Evolutionary conservation across 2,329 filamentous ascomycete species (phyloP).

Genomic region (Exserohilum turcica): DNA sequence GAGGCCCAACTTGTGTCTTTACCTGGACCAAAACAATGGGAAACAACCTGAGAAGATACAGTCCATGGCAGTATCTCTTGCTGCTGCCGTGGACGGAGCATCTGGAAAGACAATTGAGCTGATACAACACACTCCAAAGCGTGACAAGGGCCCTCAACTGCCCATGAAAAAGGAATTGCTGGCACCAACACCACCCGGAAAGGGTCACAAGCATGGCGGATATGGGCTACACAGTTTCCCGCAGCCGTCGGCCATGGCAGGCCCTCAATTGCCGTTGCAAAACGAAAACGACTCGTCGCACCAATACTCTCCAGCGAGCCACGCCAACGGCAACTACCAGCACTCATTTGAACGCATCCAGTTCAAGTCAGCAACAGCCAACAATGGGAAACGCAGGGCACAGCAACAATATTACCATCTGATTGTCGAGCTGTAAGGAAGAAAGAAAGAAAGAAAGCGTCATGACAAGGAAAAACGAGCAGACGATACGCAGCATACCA

Average conservation of each 20-base stretch:
- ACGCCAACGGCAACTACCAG: conserved; percentile 47
- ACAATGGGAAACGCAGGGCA: conserved; percentile 88
- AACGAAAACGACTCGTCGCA: conserved; percentile 38
- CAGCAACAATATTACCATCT: conserved; percentile 93
- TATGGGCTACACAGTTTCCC: conserved; percentile 49
- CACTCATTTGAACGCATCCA: conserved; percentile 86
- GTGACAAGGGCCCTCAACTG: conserved; percentile 82
- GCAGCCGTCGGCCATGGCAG: conserved; percentile 35
- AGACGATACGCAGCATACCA: conserved; percentile 2
- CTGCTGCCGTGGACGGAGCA: conserved; percentile 78
- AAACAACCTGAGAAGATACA: conserved; percentile 63
- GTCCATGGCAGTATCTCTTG: conserved; percentile 82
- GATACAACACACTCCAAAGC: conserved; percentile 88
- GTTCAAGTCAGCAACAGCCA: conserved; percentile 91
- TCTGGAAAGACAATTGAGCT: conserved; percentile 79
- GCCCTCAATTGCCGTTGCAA: conserved; percentile 53
- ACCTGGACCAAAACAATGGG: conserved; percentile 56
- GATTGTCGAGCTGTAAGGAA: conserved; percentile 68
- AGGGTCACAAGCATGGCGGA: conserved; percentile 47
- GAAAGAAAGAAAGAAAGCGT: no score
- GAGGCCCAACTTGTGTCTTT: conserved; percentile 61
- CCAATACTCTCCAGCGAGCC: conserved; percentile 42
- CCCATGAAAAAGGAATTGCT: conserved; percentile 74
- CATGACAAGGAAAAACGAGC: not conserved
- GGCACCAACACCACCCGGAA: conserved; percentile 66